These are phyloP conservation scores for Diutina rugosa DNA, from an alignment of 1,139 yeast species.

Conservation along the genomic window DNA sequence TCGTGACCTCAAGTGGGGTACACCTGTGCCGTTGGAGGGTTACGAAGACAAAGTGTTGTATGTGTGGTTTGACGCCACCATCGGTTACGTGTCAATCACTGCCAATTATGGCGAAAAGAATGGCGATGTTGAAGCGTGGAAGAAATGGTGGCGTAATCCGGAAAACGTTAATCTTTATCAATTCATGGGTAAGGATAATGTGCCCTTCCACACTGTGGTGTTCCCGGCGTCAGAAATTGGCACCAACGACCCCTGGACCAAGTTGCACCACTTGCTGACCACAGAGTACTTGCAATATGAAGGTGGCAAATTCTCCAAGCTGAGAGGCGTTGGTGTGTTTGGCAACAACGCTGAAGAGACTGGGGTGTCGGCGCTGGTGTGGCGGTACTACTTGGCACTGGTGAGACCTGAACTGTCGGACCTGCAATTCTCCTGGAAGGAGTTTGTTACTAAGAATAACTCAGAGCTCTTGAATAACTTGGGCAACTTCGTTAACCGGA, in stretches of 20 bases:
- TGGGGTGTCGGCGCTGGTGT: conserved; percentile 81
- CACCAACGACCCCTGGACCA: conserved; percentile 81
- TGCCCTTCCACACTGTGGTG: conserved; percentile 96
- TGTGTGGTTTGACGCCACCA: conserved; percentile 98
- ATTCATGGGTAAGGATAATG: conserved; percentile 99
- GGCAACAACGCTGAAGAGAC: conserved; percentile 96
- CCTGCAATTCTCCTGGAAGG: conserved; percentile 94
- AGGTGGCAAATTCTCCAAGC: conserved; percentile 94
- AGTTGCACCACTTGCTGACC: conserved; percentile 79
- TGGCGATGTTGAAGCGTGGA: conserved; percentile 40
- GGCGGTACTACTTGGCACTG: conserved; percentile 92
- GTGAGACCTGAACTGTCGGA: conserved; percentile 94
- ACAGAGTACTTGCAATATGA: conserved; percentile 96
- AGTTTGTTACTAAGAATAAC: conserved; percentile 87
- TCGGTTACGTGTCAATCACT: conserved; percentile 92
- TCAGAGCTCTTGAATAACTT: conserved; percentile 87
- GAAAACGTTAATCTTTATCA: conserved; percentile 77
- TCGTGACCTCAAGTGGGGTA: conserved; percentile 96
- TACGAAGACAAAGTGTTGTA: conserved; percentile 83
- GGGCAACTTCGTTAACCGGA: conserved; percentile 93
- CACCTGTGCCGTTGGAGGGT: conserved; percentile 83
- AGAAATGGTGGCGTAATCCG: conserved; percentile 84
- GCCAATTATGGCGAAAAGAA: conserved; percentile 66
- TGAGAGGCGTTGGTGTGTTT: conserved; percentile 93
- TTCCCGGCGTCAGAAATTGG: conserved; percentile 92